Evolutionary conservation across 345 rosid genomes (phyloP), one percentile per base, ranked within the genome.

Genomic region (Eucalyptus grandis): DNA sequence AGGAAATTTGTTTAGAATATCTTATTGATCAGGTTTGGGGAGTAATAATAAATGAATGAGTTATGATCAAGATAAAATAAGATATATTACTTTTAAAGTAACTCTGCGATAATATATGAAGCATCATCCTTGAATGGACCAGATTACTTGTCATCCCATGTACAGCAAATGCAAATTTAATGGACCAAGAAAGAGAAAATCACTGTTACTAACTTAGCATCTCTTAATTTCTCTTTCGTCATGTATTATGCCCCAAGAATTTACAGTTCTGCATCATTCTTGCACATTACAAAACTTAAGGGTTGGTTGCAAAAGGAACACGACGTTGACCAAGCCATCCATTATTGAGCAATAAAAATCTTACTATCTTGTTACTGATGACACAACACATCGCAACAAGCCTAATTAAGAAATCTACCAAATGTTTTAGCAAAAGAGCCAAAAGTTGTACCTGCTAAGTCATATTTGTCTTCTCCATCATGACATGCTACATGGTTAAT

Each of bases 401-500:
- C 47, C 83, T 2, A 77, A 77, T 77, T 26, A 40, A 77, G 83
- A 77, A 6, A 77, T 40, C 83, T 77, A 77, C 47, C 83, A 11
- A 77, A 77, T 77, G 30, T 77, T 40, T 77, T 77, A 77, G 46
- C 27, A 77, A 77, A 22, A 77, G 47, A 77, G 47, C 88, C 67
- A n/a, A 86, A 53, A 51, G 58, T 15, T 44, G 54, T 91, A 97
- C 99, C 98, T 93, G 90, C 91, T 60, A 97, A 88, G 81, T 86
- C 49, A 50, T 92, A 87, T 88, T 88, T 89, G 34, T 87, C 91
- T 86, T 89, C 90, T 77, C 67, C 91, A 49, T 89, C 88, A 88
- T 86, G 89, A 89, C 87, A 15, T 81, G 89, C 90, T 87, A 94
- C 91, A 60, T 51, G 86, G 86, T 87, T 81, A 53, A 95, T 95